Evolutionary conservation across 1,139 yeast species (phyloP).

Genomic region (Hyphopichia fennica): DNA sequence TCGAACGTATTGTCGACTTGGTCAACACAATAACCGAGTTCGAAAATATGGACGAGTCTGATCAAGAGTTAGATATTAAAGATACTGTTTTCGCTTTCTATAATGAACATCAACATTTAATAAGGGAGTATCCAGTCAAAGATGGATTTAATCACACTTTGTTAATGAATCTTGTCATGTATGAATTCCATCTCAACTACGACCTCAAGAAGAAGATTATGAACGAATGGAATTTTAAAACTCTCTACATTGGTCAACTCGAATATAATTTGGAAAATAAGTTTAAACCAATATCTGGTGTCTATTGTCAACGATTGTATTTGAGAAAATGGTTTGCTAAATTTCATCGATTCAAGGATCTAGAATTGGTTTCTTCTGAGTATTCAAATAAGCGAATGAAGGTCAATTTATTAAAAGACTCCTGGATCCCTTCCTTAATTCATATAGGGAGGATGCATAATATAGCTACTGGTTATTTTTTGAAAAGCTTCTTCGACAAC

Average conservation of each 20-base stretch:
- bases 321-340: conserved; percentile 17
- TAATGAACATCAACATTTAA: conserved; percentile 19
- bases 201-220: conserved; percentile 7
- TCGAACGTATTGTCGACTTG: conserved; percentile 20
- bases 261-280: conserved; percentile 7
- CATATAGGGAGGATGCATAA: background rate
- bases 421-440: conserved; percentile 3
- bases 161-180: conserved; percentile 28
- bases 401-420: conserved; percentile 2
- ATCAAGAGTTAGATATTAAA: conserved; percentile 20
- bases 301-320: conserved; percentile 2
- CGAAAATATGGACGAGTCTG: conserved; percentile 26
- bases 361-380: conserved; percentile 12
- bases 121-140: conserved; percentile 3
- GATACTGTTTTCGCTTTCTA: conserved; percentile 22
- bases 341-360: conserved; percentile 7
- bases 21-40: conserved; percentile 28
- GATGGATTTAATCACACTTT: conserved; percentile 15
- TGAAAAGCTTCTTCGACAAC: background rate
- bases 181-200: conserved; percentile 11
- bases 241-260: conserved; percentile 11
- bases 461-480: background rate
- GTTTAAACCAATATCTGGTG: conserved; percentile 5
- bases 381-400: conserved; percentile 5
- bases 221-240: conserved; percentile 18